Evolutionary conservation across 352 stramenopile species (phyloP).

Genomic region (Globisporangium paroecandrum): DNA sequence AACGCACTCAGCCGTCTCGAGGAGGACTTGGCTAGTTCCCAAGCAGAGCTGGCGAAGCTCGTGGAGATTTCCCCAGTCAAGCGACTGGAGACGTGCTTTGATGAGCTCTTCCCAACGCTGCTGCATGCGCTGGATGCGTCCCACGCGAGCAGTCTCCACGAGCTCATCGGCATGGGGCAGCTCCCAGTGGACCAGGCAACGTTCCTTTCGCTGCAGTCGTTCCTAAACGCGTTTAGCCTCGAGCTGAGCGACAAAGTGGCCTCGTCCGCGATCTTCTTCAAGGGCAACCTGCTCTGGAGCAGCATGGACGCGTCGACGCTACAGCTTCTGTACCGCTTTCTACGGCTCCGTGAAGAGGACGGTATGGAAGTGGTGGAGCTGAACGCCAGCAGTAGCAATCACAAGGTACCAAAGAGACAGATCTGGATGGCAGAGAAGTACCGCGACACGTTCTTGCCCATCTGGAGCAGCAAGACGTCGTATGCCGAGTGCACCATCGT

Average conservation of each 20-base stretch:
- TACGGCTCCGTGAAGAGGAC: slow-evolving; percentile 50
- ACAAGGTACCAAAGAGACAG: not conserved
- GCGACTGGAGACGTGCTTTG: slow-evolving; percentile 22
- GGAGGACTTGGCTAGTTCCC: slow-evolving; percentile 11
- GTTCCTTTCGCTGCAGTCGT: slow-evolving; percentile 50
- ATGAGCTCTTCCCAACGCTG: slow-evolving; percentile 41
- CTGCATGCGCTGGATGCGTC: slow-evolving; percentile 32
- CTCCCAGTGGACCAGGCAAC: slow-evolving; percentile 48
- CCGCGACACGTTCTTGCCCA: slow-evolving; percentile 51
- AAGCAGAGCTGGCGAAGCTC: slow-evolving; percentile 29
- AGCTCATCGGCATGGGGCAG: slow-evolving; percentile 43
- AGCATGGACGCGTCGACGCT: slow-evolving; percentile 35
- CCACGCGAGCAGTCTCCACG: slow-evolving; percentile 32
- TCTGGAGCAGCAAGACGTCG: slow-evolving; percentile 62
- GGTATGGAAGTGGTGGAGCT: slow-evolving; percentile 34
- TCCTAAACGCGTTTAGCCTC: slow-evolving; percentile 38
- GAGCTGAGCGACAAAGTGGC: slow-evolving; percentile 17
- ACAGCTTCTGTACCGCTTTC: slow-evolving; percentile 40
- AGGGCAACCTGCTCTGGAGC: slow-evolving; percentile 51
- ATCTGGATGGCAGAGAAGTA: slow-evolving; percentile 51
- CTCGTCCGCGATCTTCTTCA: slow-evolving; percentile 42
- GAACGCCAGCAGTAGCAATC: not conserved
- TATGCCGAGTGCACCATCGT: slow-evolving; percentile 55
- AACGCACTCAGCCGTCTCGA: slow-evolving; percentile 2
- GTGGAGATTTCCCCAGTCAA: slow-evolving; percentile 28